phyloP scores from a whole-genome alignment of 768 basidiomycete genomes.

The Tephrocybe sp. region DNA sequence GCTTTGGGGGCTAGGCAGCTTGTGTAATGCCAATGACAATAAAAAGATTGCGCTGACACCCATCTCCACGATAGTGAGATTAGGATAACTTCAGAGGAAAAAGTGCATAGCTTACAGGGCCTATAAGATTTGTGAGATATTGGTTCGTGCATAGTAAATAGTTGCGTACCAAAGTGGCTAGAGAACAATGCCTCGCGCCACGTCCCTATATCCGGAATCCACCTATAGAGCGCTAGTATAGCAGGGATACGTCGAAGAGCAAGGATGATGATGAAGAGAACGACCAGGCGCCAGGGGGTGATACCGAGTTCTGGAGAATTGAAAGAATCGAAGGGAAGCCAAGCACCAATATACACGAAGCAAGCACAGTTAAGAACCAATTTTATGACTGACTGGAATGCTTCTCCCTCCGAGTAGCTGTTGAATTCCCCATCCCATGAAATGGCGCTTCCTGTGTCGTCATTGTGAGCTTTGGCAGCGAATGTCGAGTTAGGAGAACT shows the following conservation, averaged over 20 bases:
- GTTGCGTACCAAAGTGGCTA: constrained; percentile 76
- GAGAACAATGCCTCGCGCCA: constrained; percentile 88
- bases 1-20: constrained; percentile 52
- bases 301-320: constrained; percentile 57
- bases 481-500: constrained; percentile 7
- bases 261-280: constrained; percentile 68
- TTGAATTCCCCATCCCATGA: constrained; percentile 91
- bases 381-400: constrained; percentile 89
- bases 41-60: constrained; percentile 92
- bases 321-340: constrained; percentile 69
- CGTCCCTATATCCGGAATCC: constrained; percentile 84
- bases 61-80: constrained; percentile 50
- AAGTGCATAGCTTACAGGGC: constrained; percentile 49
- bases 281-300: constrained; percentile 66
- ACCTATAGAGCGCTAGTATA: constrained; percentile 73
- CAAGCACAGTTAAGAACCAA: constrained; percentile 79
- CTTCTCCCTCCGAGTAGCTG: constrained; percentile 77
- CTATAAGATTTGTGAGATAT: constrained; percentile 25
- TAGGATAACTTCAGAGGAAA: background rate
- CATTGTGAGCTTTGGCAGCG: background rate
- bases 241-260: constrained; percentile 78
- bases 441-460: constrained; percentile 41
- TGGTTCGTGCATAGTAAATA: background rate
- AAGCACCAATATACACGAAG: constrained; percentile 86
- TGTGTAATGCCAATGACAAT: constrained; percentile 64